Percentiles rank a stretch among this genome's conserved stretches.
phyloP scores from a whole-genome alignment of 2,329 filamentous ascomycete species.

The Exutisphaerella laricina region DNA sequence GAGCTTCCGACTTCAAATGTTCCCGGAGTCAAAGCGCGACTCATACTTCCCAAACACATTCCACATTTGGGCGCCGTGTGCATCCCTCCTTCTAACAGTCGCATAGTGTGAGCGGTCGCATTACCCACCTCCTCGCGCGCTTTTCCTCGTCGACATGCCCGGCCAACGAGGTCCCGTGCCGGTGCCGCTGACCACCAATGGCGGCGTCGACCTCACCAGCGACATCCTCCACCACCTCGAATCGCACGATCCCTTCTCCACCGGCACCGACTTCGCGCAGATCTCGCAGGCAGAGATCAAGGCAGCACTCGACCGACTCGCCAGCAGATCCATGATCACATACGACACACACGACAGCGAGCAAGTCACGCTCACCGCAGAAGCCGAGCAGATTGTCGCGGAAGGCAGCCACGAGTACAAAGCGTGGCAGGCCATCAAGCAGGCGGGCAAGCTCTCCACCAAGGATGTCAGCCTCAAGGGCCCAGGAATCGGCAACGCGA shows the following conservation, averaged over 20 bases:
- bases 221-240: constrained; percentile 69
- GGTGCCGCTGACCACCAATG: constrained; percentile 35
- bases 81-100: too few relatives aligned
- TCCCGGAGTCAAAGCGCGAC: too few relatives aligned
- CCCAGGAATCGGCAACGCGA: constrained; percentile 90
- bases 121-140: not conserved
- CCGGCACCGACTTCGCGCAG: constrained; percentile 30
- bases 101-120: too few relatives aligned
- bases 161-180: constrained; percentile 43
- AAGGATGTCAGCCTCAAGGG: constrained; percentile 60
- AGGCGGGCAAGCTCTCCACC: constrained; percentile 40
- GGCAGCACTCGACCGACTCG: constrained; percentile 78
- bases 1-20: too few relatives aligned
- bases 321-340: constrained; percentile 76
- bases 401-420: constrained; percentile 48
- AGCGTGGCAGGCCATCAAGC: constrained; percentile 46
- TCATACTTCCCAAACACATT: too few relatives aligned
- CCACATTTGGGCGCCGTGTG: too few relatives aligned
- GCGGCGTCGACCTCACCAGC: constrained; percentile 57
- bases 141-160: constrained; percentile 11
- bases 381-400: constrained; percentile 67
- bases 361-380: constrained; percentile 67
- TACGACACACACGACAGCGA: constrained; percentile 81
- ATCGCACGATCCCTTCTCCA: constrained; percentile 32
- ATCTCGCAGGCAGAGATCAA: constrained; percentile 56